phyloP scores from a whole-genome alignment of 179 eudicot species.

The Silene coronaria region DNA sequence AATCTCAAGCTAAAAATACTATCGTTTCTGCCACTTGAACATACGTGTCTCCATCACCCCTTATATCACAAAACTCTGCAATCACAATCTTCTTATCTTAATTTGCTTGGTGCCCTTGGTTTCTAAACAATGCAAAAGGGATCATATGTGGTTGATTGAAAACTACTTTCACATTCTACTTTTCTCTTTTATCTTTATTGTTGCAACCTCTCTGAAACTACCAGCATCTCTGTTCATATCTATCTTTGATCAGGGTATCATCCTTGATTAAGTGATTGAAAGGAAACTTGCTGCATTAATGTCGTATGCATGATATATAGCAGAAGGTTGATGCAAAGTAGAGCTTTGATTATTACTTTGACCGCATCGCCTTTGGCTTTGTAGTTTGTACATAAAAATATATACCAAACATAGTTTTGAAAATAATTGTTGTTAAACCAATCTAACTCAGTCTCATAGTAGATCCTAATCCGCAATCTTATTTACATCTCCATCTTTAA shows the following conservation, averaged over 20 bases:
- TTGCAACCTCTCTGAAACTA: conserved; percentile 7
- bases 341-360: conserved; percentile 21
- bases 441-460: conserved; percentile 25
- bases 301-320: conserved; percentile 17
- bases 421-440: conserved; percentile 34
- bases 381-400: conserved; percentile 32
- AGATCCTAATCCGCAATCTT: conserved; percentile 16
- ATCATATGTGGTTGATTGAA: conserved; percentile 25
- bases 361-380: conserved; percentile 22
- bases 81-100: conserved; percentile 13
- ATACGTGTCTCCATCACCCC: conserved; percentile 5
- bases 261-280: conserved; percentile 1
- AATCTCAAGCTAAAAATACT: conserved; percentile 6
- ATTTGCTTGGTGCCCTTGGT: conserved; percentile 11
- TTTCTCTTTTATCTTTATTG: background rate
- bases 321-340: conserved; percentile 18
- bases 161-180: conserved; percentile 17
- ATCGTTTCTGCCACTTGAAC: conserved; percentile 5
- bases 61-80: conserved; percentile 6
- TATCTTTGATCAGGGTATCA: background rate
- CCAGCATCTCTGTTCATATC: conserved; percentile 15
- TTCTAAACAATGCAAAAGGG: conserved; percentile 15
- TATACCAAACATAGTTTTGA: conserved; percentile 19
- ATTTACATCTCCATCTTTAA: conserved; percentile 63
- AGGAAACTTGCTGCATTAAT: background rate